Evolutionary conservation across 2,329 filamentous ascomycete species (phyloP), one percentile per base, ranked within the genome.

Genomic region (Neocatenulostroma microsporum): DNA sequence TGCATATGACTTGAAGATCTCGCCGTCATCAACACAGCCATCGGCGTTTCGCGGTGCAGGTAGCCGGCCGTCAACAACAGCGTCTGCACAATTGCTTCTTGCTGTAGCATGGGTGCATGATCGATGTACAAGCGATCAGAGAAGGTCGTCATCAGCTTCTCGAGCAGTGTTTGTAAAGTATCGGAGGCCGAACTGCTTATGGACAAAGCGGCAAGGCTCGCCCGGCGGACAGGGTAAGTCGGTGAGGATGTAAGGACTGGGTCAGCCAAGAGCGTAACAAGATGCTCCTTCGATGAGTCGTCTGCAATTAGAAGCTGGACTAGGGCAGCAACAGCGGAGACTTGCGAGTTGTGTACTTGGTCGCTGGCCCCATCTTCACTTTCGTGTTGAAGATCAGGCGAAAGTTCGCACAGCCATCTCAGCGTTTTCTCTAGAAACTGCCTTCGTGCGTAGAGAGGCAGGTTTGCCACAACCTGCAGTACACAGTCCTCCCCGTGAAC

Each of bases 51-150:
- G 30, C 83, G 74, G 42, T 83, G 71, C 1, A 94, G 67, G 53
- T 86, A 87, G 8, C 87, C 85, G 10, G 84, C 81, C 30, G 76
- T 70, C 3, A 96, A 68, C 1, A 94, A 74, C 3, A 95, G 64
- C 5, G 83, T 72, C 60, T 96, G 85, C 2, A 84, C 75, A 54
- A 88, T 82, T 18, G 79, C 86, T 72, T 96, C 85, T 70, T 98
- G 91, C 53, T 88, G 83, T 25, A 91, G 56, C n/a, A 83, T 75
- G 4, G 88, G 80, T 0, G 82, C 76, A 60, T 96, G 87, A 40
- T 78, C 83, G 49, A 96, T 86, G 52, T 87, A 94, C 9, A 96
- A 67, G 33, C 82, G 77, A 50, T 95, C 88, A 1, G 85, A 84
- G 58, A 96, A 94, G 32, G 82, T 75, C 25, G 67, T 68, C 32